phyloP scores from a whole-genome alignment of 202 grass and related monocot species.

The Tripidium arundinaceum region DNA sequence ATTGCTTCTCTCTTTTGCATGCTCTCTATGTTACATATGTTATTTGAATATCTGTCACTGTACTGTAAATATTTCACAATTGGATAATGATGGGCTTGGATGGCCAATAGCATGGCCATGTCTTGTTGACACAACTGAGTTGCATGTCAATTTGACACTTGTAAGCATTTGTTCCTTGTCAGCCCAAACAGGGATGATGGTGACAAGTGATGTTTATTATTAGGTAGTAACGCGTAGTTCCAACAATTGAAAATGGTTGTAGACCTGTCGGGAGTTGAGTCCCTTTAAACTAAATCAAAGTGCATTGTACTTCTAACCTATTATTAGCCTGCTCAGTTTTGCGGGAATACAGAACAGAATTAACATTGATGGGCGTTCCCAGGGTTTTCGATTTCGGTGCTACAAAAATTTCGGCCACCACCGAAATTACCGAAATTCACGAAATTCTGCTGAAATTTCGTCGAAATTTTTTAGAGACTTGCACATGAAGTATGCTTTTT shows the following conservation, averaged over 20 bases:
- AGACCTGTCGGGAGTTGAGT: not conserved
- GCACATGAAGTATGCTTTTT: too few relatives aligned
- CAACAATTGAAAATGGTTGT: conserved; percentile 2
- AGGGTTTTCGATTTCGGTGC: too few relatives aligned
- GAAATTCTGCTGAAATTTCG: too few relatives aligned
- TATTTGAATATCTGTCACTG: not conserved
- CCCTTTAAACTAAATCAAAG: conserved; percentile 19
- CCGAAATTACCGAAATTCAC: too few relatives aligned
- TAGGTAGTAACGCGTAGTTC: not conserved
- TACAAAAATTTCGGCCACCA: too few relatives aligned
- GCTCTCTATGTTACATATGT: not conserved
- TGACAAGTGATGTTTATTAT: conserved; percentile 11
- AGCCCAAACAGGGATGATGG: not conserved
- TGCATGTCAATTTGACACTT: not conserved
- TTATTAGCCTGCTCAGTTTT: not conserved
- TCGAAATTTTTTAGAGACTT: too few relatives aligned
- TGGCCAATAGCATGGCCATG: not conserved
- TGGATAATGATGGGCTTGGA: not conserved
- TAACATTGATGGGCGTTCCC: not conserved
- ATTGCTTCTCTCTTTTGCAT: not conserved
- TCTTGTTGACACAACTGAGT: not conserved
- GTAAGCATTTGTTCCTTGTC: conserved; percentile 6
- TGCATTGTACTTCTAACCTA: not conserved
- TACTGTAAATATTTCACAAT: not conserved
- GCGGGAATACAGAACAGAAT: not conserved